Base-by-base conservation (phyloP, 176 grass and related monocot genomes). In the Phyllostachys edulis region DNA sequence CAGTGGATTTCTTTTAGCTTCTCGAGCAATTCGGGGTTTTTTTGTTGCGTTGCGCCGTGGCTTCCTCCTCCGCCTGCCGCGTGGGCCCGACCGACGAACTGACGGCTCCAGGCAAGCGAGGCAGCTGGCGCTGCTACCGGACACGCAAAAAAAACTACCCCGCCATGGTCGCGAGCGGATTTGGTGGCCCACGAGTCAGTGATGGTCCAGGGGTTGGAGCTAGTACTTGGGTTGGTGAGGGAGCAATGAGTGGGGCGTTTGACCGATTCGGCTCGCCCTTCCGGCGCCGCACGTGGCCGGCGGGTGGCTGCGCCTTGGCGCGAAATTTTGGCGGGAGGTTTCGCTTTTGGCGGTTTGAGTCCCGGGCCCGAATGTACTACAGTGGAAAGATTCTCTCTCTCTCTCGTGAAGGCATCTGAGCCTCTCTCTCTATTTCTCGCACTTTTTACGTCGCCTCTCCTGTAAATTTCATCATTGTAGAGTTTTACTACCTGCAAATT, bases 311-410 rank as follows among this genome's bases (percentile, higher is more conserved):
- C 63, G 64, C 62, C 54, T 27, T 88, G 87, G 87, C 87, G 87
- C 80, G 56, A 88, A 79, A 13, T 44, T 78, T 78, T 84, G 87
- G 85, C 80, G 80, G 87, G 80, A 84, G 42, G 13, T 8, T 1
- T 9, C 20, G 0, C 41, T 40, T 79, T 79, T 79, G 65, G 75
- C 66, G 84, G 83, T 17, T 69, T 38, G n/a, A 57, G 17, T 5
- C 1, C 6, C 0, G 69, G 54, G 69, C 15, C 67, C 54, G 75
- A 78, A 78, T 85, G 32, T 60, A 20, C 73, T 69, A 27, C 51
- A 3, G 39, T 5, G 29, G 20, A 59, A 42, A 76, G 34, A 69
- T 64, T 34, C 66, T 55, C 56, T 21, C 49, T 34, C 66, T 55
- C 56, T 21, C 49, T 5, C 47, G 51, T 21, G 4, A 15, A 32